phyloP scores from a whole-genome alignment of 2,329 filamentous ascomycete species.

The Aspergillus sp. region DNA sequence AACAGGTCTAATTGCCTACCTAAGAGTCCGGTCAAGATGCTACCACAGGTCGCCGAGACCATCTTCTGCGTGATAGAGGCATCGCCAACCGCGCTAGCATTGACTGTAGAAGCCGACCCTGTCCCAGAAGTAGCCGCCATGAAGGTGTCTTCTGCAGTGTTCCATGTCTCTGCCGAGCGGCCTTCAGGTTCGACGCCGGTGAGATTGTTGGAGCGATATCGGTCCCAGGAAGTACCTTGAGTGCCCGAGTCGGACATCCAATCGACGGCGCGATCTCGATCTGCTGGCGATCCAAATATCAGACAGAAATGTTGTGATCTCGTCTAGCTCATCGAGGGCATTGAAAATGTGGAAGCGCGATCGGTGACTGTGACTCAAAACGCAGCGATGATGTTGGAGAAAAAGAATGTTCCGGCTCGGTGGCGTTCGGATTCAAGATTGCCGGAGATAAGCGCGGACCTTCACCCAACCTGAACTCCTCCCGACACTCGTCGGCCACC shows the following conservation, averaged over 20 bases:
- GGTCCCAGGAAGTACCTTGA: constrained; percentile 24
- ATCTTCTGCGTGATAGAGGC: constrained; percentile 88
- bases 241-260: constrained; percentile 28
- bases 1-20: constrained; percentile 56
- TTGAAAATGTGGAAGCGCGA: neutral
- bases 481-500: neutral
- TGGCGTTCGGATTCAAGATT: constrained; percentile 22
- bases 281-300: neutral
- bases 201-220: constrained; percentile 21
- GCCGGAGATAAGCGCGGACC: constrained; percentile 16
- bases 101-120: constrained; percentile 19
- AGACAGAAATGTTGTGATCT: neutral
- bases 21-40: constrained; percentile 82
- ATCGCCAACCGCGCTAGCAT: constrained; percentile 38
- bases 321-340: neutral
- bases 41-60: constrained; percentile 88
- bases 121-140: constrained; percentile 34
- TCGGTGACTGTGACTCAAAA: constrained; percentile 2
- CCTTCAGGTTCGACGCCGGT: constrained; percentile 11
- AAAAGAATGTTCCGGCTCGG: constrained; percentile 23
- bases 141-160: constrained; percentile 31
- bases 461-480: neutral
- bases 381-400: constrained; percentile 16
- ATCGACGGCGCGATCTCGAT: constrained; percentile 6
- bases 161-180: constrained; percentile 27